Base-by-base conservation (phyloP, 2,329 filamentous ascomycete genomes). In the Pezizomycotina sp. region DNA sequence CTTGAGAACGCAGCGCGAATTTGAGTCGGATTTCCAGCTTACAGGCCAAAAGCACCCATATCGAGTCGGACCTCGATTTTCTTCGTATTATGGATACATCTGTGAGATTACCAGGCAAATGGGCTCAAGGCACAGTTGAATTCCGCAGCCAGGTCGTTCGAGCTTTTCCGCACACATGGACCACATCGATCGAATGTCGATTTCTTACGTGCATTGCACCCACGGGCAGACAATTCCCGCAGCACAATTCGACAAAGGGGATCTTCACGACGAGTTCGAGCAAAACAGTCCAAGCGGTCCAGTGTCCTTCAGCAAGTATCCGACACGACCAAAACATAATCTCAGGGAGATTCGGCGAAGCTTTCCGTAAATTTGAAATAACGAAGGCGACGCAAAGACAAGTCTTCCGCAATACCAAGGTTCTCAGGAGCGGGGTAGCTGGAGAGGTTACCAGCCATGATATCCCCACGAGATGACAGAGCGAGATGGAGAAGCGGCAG, bases 271-370 rank as follows among this genome's bases (percentile, higher is more conserved):
- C 31, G 43, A 28, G 42, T 41, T 41, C 32, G 48, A 36, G 19
- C 44, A 32, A 75, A 71, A 50, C 69, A 75, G 47, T 60, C 61
- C 29, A 92, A 92, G 55, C 69, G 79, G 7, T 66, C 74, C 1
- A 89, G 80, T 55, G 58, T 92, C 45, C 67, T 69, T 8, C 69
- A 66, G 1, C 66, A 77, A 36, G 73, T 76, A 0, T 58, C 81
- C 12, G 72, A 77, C 5, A 73, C 72, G 24, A 78, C 47, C 38
- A 89, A 57, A 80, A 72, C 38, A 71, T 92, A 23, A 63, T 93
- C n/a, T 76, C 74, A 4, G 80, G 83, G 15, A 82, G 77, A 49
- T 93, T 95, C 55, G 82, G 84, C 1, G 84, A 93, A 51, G 84
- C 86, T 3, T 93, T 95, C 60, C 82, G 86, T 52, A 70, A 78